A percentile compares a stretch with the other conserved stretches of the same genome.
Conservation (phyloP, 2,329 filamentous ascomycete species). For the Tolypocladium inflatum region DNA sequence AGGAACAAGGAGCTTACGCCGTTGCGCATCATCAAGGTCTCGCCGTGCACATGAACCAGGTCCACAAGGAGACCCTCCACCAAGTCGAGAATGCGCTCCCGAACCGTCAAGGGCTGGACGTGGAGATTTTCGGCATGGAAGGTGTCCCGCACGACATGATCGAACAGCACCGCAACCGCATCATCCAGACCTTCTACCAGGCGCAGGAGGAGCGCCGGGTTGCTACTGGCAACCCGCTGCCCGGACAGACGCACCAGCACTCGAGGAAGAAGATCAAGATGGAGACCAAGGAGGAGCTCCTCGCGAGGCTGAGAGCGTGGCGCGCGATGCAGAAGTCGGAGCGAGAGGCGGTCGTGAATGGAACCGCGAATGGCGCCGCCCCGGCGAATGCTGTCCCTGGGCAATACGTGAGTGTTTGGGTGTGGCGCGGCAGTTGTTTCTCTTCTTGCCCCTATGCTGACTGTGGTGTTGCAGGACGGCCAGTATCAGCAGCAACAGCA, state of each 20-base stretch:
- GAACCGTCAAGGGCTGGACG: conserved; percentile 74
- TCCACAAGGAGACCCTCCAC: conserved; percentile 86
- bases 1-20: background rate
- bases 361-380: conserved; percentile 26
- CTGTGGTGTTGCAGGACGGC: background rate
- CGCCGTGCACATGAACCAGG: conserved; percentile 94
- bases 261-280: conserved; percentile 63
- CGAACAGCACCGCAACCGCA: conserved; percentile 75
- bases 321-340: conserved; percentile 58
- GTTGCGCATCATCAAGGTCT: conserved; percentile 50
- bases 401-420: conserved; percentile 44
- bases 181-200: conserved; percentile 78
- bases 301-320: conserved; percentile 70
- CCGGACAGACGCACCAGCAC: conserved; percentile 54
- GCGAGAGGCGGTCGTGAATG: conserved; percentile 36
- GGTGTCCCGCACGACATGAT: conserved; percentile 83
- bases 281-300: conserved; percentile 68
- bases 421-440: background rate
- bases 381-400: conserved; percentile 35
- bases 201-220: conserved; percentile 74
- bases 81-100: conserved; percentile 87
- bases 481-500: conserved; percentile 18
- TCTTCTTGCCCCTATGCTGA: background rate
- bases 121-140: conserved; percentile 98
- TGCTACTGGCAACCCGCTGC: conserved; percentile 73